Evolutionary conservation across 129 eudicot species (phyloP).

Genomic region (Deinandra increscens): DNA sequence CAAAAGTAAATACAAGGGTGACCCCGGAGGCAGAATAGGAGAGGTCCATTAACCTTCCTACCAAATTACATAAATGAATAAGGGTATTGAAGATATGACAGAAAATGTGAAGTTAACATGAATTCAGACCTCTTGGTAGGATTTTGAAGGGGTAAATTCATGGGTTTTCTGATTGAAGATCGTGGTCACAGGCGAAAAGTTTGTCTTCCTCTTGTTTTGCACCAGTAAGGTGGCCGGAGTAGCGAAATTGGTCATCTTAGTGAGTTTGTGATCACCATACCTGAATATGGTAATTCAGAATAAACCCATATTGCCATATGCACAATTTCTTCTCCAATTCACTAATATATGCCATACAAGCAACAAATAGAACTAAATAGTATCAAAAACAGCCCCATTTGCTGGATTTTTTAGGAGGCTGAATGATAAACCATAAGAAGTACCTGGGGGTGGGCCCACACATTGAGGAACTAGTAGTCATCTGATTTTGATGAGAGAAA

Average conservation of each 20-base stretch:
- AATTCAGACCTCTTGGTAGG: conserved; percentile 59
- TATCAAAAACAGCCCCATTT: conserved; percentile 9
- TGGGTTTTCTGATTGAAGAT: conserved; percentile 38
- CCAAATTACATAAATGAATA: background rate
- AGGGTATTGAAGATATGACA: background rate
- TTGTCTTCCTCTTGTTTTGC: conserved; percentile 46
- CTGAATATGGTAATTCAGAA: conserved; percentile 67
- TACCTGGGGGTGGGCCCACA: conserved; percentile 33
- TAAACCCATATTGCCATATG: conserved; percentile 54
- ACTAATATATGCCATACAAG: conserved; percentile 36
- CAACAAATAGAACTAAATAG: conserved; percentile 35
- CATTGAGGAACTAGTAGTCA: conserved; percentile 38
- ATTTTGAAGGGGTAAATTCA: conserved; percentile 41
- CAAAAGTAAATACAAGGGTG: conserved; percentile 1
- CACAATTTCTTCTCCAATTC: conserved; percentile 50
- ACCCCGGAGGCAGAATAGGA: background rate
- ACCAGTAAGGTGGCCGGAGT: conserved; percentile 18
- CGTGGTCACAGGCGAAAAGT: conserved; percentile 45
- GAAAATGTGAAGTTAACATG: conserved; percentile 12
- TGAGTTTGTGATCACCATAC: conserved; percentile 43
- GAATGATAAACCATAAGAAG: conserved; percentile 18
- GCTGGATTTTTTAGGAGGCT: no score
- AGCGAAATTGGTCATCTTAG: conserved; percentile 36
- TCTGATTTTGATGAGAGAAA: conserved; percentile 33
- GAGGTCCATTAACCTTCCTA: no score